These are phyloP conservation scores for Sphaerobolus stellatus DNA, from an alignment of 1,284 basidiomycete genomes.

Conservation along the genomic window DNA sequence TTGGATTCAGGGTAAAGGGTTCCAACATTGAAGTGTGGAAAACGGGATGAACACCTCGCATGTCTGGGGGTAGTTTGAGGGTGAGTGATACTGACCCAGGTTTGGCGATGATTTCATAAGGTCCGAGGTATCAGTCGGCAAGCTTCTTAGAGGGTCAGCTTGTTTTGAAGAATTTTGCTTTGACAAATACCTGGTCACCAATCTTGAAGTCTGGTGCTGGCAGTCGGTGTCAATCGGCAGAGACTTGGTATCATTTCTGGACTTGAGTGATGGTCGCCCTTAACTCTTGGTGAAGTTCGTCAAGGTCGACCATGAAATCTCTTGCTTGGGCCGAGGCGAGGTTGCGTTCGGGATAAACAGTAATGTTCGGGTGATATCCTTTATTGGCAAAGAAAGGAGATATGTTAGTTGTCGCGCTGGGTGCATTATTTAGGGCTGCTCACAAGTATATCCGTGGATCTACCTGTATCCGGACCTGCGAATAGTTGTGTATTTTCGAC, in stretches of 20 bases:
- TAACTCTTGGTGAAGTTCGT: conserved; percentile 3
- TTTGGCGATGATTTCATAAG: conserved; percentile 30
- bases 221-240: not conserved
- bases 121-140: conserved; percentile 36
- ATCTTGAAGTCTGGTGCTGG: not conserved
- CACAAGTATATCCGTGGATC: too few species aligned
- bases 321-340: conserved; percentile 21
- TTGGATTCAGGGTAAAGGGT: conserved; percentile 26
- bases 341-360: conserved; percentile 27
- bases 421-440: conserved; percentile 20
- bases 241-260: conserved; percentile 34
- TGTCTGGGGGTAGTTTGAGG: not conserved
- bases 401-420: conserved; percentile 12
- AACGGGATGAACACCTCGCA: conserved; percentile 25
- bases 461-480: too few species aligned
- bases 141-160: conserved; percentile 34
- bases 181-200: conserved; percentile 2
- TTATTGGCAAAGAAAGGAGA: conserved; percentile 44
- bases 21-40: conserved; percentile 43
- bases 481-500: too few species aligned
- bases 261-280: conserved; percentile 31
- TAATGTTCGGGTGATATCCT: conserved; percentile 34
- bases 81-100: conserved; percentile 1
- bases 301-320: conserved; percentile 23
- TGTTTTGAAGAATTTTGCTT: conserved; percentile 7